These are phyloP conservation scores for Aspergillus steynii DNA, from an alignment of 495 filamentous ascomycete genomes.

Conservation along the genomic window DNA sequence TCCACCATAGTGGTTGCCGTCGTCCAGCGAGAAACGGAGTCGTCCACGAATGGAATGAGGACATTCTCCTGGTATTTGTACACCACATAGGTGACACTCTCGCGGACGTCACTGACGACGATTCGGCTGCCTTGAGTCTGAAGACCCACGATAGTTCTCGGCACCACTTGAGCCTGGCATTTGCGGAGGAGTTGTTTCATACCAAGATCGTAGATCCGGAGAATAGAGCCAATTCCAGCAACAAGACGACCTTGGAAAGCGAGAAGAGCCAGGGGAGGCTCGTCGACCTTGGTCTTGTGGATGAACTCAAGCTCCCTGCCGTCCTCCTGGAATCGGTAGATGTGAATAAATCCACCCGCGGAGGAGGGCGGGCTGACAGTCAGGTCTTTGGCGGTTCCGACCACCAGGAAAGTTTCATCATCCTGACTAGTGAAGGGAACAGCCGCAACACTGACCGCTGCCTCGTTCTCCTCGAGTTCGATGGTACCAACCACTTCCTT, in stretches of 20 bases:
- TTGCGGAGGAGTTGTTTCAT: conserved; percentile 90
- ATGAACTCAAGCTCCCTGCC: conserved; percentile 88
- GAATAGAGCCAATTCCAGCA: conserved; percentile 76
- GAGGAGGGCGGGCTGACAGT: conserved; percentile 71
- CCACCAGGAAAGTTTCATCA: conserved; percentile 84
- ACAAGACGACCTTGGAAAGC: conserved; percentile 89
- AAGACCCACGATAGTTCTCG: conserved; percentile 80
- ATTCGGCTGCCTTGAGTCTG: conserved; percentile 92
- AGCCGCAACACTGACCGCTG: conserved; percentile 80
- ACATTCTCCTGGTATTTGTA: conserved; percentile 92
- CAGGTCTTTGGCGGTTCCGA: conserved; percentile 93
- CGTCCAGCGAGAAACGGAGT: conserved; percentile 85
- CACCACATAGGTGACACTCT: conserved; percentile 86
- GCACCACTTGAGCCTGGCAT: conserved; percentile 74
- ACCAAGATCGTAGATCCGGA: conserved; percentile 89
- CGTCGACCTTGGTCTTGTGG: conserved; percentile 90
- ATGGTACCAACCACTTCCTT: conserved; percentile 72
- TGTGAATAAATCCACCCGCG: conserved; percentile 81
- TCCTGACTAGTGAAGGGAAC: conserved; percentile 86
- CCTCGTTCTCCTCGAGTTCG: conserved; percentile 86
- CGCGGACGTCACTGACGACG: conserved; percentile 85
- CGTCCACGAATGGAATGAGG: conserved; percentile 89
- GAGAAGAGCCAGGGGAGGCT: conserved; percentile 84
- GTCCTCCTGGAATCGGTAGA: conserved; percentile 87
- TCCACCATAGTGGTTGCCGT: conserved; percentile 90